phyloP scores from a whole-genome alignment of 2,329 filamentous ascomycete genomes.

The Apiospora malaysiana region DNA sequence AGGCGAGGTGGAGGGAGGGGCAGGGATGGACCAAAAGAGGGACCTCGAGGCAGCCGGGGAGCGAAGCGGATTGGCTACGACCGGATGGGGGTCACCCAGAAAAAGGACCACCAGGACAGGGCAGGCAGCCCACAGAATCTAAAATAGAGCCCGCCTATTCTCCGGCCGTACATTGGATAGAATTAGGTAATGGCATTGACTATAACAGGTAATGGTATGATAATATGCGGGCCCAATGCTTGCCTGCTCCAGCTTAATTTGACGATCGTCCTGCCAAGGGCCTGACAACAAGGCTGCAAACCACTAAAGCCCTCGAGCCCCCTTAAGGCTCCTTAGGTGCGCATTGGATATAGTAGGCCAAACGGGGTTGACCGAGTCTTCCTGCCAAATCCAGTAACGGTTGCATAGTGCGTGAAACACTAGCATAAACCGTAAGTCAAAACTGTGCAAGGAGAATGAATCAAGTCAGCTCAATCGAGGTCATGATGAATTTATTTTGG shows the following conservation, averaged over 20 bases:
- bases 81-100: too few relatives aligned
- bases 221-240: neutral
- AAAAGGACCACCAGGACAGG: neutral
- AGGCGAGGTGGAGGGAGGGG: too few relatives aligned
- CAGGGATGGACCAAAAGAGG: too few relatives aligned
- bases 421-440: neutral
- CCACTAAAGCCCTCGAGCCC: neutral
- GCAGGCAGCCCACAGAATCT: too few relatives aligned
- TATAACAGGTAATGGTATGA: neutral
- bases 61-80: too few relatives aligned
- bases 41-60: too few relatives aligned
- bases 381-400: neutral
- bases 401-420: neutral
- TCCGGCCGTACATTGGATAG: too few relatives aligned
- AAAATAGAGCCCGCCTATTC: too few relatives aligned
- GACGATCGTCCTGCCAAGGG: neutral
- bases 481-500: neutral
- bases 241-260: neutral
- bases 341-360: neutral
- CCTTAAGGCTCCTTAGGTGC: neutral
- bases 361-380: neutral
- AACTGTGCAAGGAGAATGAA: neutral
- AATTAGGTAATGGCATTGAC: neutral
- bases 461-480: neutral
- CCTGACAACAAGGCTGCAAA: neutral